Evolutionary conservation across 805 yeast genomes (phyloP), one percentile per base, ranked within the genome.

Genomic region (Scheffersomyces ergatensis): DNA sequence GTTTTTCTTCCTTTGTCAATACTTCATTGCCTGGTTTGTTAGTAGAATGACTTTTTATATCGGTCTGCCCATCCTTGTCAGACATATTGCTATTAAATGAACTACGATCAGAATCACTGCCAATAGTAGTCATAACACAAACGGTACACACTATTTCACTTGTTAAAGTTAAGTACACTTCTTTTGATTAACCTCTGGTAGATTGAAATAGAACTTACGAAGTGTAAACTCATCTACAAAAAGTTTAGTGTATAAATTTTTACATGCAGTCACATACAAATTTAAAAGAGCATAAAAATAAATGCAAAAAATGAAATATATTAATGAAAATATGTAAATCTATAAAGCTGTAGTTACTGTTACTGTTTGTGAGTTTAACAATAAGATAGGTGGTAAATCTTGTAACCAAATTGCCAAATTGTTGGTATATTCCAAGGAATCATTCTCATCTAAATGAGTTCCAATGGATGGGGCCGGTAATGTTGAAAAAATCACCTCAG

Each of bases 271-370:
- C n/a, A n/a, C n/a, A n/a, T n/a, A n/a, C n/a, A n/a, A n/a, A n/a
- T n/a, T n/a, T n/a, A n/a, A n/a, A n/a, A n/a, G n/a, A n/a, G 25
- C 25, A 11, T 23, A 23, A 23, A 23, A 23, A 23, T 23, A 7
- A 8, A 23, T 23, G 25, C 11, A 23, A 8, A 8, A 23, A 23
- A 23, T 7, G 25, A 8, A 8, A 23, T 8, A 23, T 7, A 23
- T 8, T 7, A 8, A 23, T 23, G 11, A 23, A 7, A 8, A 16
- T 36, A 37, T 23, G 27, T 9, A 14, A 13, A 40, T 41, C 33
- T 65, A 90, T 46, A 92, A 67, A 25, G 96, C 93, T 5, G 97
- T 90, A 0, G 99, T 92, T 2, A 92, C 99, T 0, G 99, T 93
- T 73, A 93, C 89, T 0, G 96, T 85, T 65, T 89, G 95, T 0